phyloP scores from a whole-genome alignment of 2,329 filamentous ascomycete genomes.

The Podosphaera aphanis region DNA sequence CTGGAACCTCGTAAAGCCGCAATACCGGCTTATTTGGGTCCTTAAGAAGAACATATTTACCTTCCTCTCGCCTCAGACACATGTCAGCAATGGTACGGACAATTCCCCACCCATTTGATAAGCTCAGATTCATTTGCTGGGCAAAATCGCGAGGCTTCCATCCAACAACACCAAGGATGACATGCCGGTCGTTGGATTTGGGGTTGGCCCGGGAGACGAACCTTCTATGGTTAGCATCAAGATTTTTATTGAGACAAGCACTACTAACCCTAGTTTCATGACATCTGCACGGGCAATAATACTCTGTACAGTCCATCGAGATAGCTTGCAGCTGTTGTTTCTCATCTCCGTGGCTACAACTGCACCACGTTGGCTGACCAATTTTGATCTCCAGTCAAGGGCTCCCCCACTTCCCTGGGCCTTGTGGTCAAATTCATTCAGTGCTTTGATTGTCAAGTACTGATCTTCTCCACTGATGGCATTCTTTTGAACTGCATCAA shows the following conservation, averaged over 20 bases:
- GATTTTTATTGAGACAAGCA: conserved; percentile 2
- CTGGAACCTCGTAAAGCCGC: conserved; percentile 74
- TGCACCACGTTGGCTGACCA: conserved; percentile 82
- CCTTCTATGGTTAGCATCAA: conserved; percentile 23
- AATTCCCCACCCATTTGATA: conserved; percentile 96
- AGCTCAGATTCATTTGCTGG: conserved; percentile 88
- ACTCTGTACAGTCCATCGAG: conserved; percentile 88
- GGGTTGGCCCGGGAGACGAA: conserved; percentile 91
- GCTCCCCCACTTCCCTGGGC: conserved; percentile 86
- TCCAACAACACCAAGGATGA: conserved; percentile 82
- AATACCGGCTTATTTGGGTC: conserved; percentile 96
- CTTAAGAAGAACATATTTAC: conserved; percentile 63
- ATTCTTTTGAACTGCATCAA: conserved; percentile 92
- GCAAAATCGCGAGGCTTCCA: conserved; percentile 98
- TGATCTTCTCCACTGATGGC: conserved; percentile 79
- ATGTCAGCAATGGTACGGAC: conserved; percentile 96
- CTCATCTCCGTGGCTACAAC: conserved; percentile 99
- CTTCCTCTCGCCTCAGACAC: conserved; percentile 54
- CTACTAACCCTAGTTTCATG: conserved; percentile 82
- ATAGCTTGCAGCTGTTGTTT: conserved; percentile 99
- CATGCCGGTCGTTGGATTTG: conserved; percentile 77
- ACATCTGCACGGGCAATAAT: conserved; percentile 93
- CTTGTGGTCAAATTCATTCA: conserved; percentile 98
- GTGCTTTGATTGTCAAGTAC: conserved; percentile 73
- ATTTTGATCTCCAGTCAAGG: conserved; percentile 89